Conservation (phyloP, 768 basidiomycete species). For the Cystobasidium ongulense region DNA sequence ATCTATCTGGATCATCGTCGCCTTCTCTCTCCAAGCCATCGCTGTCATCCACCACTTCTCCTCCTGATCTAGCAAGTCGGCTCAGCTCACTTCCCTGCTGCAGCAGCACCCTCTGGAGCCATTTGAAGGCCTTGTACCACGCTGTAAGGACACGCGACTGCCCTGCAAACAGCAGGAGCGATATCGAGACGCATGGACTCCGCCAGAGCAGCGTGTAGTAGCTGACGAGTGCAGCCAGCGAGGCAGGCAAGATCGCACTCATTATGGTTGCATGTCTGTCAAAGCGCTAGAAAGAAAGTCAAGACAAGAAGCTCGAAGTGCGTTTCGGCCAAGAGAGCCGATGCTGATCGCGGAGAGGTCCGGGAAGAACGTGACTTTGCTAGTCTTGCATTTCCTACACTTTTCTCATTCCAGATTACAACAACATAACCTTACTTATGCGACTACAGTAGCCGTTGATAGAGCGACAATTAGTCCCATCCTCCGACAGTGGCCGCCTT, state of each 20-base stretch:
- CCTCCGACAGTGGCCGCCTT: neutral
- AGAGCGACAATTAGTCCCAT: slow-evolving; percentile 10
- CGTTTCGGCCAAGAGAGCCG: no score
- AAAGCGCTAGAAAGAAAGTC: neutral
- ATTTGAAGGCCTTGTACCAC: slow-evolving; percentile 15
- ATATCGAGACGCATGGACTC: neutral
- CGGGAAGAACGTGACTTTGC: no score
- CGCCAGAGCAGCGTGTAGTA: slow-evolving; percentile 18
- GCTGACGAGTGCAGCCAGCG: slow-evolving; percentile 1
- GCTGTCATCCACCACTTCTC: neutral
- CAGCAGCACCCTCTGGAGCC: slow-evolving; percentile 1
- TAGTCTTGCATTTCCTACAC: no score
- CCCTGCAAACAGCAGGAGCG: neutral
- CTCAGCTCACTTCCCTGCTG: slow-evolving; percentile 6
- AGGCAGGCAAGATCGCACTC: neutral
- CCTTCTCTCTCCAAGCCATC: slow-evolving; percentile 4
- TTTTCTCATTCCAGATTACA: no score
- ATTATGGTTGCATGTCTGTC: neutral
- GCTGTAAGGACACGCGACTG: neutral
- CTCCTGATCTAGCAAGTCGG: neutral
- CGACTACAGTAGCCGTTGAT: no score
- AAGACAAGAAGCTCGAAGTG: neutral
- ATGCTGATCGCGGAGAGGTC: no score
- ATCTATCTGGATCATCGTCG: slow-evolving; percentile 7
- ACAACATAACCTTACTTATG: neutral